phyloP scores from a whole-genome alignment of 495 filamentous ascomycete species.

The Pyronema omphalodes region DNA sequence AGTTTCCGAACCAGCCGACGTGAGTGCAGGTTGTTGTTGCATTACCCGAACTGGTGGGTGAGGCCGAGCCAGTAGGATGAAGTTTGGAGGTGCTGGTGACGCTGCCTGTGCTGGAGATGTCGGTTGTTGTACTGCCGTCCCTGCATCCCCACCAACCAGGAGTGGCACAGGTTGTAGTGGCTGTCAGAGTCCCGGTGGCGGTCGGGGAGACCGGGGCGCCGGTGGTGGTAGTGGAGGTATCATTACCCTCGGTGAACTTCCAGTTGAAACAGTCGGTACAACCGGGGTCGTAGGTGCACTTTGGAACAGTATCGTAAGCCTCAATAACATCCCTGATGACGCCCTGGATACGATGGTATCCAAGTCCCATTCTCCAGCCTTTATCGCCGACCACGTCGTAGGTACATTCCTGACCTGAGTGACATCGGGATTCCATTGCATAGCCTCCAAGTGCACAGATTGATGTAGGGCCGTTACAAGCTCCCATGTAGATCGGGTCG shows the following conservation, averaged over 20 bases:
- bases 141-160: constrained; percentile 59
- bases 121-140: constrained; percentile 33
- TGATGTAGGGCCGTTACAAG: constrained; percentile 79
- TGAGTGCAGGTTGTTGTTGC: constrained; percentile 29
- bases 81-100: constrained; percentile 22
- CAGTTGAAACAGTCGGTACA: constrained; percentile 82
- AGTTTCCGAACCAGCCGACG: constrained; percentile 42
- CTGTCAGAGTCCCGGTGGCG: constrained; percentile 30
- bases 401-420: constrained; percentile 67
- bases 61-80: constrained; percentile 3
- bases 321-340: constrained; percentile 76
- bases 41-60: too few relatives aligned
- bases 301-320: constrained; percentile 57
- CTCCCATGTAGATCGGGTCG: constrained; percentile 86
- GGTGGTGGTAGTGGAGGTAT: constrained; percentile 53
- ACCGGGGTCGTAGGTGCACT: constrained; percentile 50
- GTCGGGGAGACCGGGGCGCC: constrained; percentile 33
- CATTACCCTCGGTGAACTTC: constrained; percentile 88
- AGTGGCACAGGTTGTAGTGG: constrained; percentile 38
- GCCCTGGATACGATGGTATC: constrained; percentile 64
- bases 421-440: constrained; percentile 78
- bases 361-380: constrained; percentile 71
- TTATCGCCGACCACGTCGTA: constrained; percentile 85
- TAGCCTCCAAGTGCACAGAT: constrained; percentile 85
- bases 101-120: constrained; percentile 24